Evolutionary conservation across 768 basidiomycete genomes (phyloP), one percentile per base, ranked within the genome.

Genomic region (Phylloporus rhodoxanthus): DNA sequence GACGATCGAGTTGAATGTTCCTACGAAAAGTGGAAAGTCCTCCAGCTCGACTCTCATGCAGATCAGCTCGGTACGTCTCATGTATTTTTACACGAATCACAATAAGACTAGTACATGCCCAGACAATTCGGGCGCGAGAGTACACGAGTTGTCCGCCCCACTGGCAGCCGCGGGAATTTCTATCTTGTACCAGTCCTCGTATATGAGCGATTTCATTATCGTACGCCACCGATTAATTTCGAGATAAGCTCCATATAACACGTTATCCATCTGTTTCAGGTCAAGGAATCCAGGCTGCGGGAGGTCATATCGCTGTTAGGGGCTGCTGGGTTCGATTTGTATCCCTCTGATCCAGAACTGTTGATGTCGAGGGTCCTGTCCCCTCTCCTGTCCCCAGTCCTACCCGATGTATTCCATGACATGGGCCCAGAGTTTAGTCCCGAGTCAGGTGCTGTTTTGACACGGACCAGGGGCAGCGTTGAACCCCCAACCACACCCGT

Each of bases 121-220:
- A 85, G 84, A 83, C 62, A 80, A 76, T 53, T 81, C 84, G 5
- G 85, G 86, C 11, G 81, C 83, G 17, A 76, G 87, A 40, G 80
- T 89, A 1, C 79, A 82, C 53, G 85, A 89, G 60, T 72, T 91
- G 28, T 88, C 88, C 19, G 81, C 84, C 14, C 85, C 83, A 28
- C 70, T 91, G 17, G 85, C 86, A 10, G 81, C 79, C 11, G 84
- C 82, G 32, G 85, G 85, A 3, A 87, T 91, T 32, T 86, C 84
- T 28, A 90, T 91, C 43, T 70, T 90, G 13, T 91, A 90, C 64
- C 85, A 87, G 61, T 87, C 85, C 5, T 86, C 86, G 2, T 89
- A 90, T 64, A 81, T 80, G 77, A 82, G 85, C 57, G 87, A 90
- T 65, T 89, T 85, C 61, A 85, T 90, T 50, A 82, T 90, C 55